A percentile compares a stretch with the other conserved stretches of the same genome.
phyloP scores from a whole-genome alignment of 2,329 filamentous ascomycete species.

The Gnomoniopsis sp. region DNA sequence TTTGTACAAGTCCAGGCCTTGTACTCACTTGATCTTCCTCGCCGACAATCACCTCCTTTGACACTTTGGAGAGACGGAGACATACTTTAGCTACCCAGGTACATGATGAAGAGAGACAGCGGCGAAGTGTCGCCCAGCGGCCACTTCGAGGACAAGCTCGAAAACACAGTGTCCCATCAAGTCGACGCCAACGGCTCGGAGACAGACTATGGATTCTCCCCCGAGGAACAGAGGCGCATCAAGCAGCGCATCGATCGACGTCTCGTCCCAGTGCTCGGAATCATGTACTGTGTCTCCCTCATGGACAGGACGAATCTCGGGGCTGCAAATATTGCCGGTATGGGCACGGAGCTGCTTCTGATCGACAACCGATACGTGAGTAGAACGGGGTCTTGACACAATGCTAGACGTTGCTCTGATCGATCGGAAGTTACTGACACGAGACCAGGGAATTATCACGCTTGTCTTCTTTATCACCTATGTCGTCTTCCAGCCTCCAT shows the following conservation, averaged over 20 bases:
- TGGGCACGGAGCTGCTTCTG: slow-evolving; percentile 45
- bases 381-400: background rate
- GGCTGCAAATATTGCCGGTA: slow-evolving; percentile 69
- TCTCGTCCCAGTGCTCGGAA: slow-evolving; percentile 57
- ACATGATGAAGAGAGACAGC: slow-evolving; percentile 26
- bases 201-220: slow-evolving; percentile 48
- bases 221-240: slow-evolving; percentile 63
- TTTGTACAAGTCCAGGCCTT: too few species aligned
- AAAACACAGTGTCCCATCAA: slow-evolving; percentile 18
- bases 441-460: slow-evolving; percentile 9
- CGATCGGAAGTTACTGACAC: background rate
- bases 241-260: slow-evolving; percentile 67
- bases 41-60: background rate
- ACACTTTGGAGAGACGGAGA: background rate
- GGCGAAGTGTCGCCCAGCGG: slow-evolving; percentile 21
- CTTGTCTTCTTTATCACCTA: slow-evolving; percentile 75
- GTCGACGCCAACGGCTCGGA: slow-evolving; percentile 21
- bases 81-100: background rate
- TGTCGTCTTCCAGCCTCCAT: slow-evolving; percentile 67
- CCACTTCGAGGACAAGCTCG: slow-evolving; percentile 7
- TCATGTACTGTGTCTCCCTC: slow-evolving; percentile 70
- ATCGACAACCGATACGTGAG: slow-evolving; percentile 44
- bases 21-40: background rate
- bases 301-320: slow-evolving; percentile 79
- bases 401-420: background rate